Evolutionary conservation across 169 alveolate genomes (phyloP), one percentile per base, ranked within the genome.

Genomic region (Eimeria necatrix): DNA sequence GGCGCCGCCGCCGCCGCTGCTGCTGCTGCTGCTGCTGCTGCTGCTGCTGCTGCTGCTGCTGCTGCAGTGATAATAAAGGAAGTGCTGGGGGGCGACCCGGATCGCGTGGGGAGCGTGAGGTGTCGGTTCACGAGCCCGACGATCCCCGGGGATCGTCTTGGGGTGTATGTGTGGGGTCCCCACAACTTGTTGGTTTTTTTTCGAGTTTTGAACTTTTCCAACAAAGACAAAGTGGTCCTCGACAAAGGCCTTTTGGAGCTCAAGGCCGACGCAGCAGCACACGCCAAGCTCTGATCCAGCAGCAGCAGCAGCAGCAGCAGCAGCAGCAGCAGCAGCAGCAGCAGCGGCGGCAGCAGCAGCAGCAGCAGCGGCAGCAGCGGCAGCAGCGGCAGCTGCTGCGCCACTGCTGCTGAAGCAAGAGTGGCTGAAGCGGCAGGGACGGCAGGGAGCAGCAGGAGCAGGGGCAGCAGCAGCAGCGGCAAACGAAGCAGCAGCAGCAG

Each of bases 141-240:
- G 0, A 97, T 96, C 64, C 99, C 99, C 5, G 99, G 99, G 64
- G 98, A 98, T 80, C 95, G 97, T 32, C 81, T 97, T 18, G 85
- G 96, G 14, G 95, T 96, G 52, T 97, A 94, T 64, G 64, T 97
- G 93, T 98, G 98, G 98, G 93, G 95, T 48, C 97, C 95, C 8
- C 96, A 95, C 20, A 94, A 93, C 53, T 74, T 78, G 49, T 22
- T 22, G 6, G 20, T 89, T 46, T 49, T 32, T 59, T 89, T 89
- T 61, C 81, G 73, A 12, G 94, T 89, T 4, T 6, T 89, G 26
- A 73, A 89, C n/a, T 4, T 56, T 4, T 70, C 89, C 22, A 74
- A 26, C 7, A 46, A 26, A 26, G 78, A 56, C 61, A 41, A 48
- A 53, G 88, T 89, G 14, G 81, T 80, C 46, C 78, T 89, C 22